These are phyloP conservation scores for Exobasidium cylindrosporum DNA, from an alignment of 1,284 basidiomycete genomes.

Conservation along the genomic window DNA sequence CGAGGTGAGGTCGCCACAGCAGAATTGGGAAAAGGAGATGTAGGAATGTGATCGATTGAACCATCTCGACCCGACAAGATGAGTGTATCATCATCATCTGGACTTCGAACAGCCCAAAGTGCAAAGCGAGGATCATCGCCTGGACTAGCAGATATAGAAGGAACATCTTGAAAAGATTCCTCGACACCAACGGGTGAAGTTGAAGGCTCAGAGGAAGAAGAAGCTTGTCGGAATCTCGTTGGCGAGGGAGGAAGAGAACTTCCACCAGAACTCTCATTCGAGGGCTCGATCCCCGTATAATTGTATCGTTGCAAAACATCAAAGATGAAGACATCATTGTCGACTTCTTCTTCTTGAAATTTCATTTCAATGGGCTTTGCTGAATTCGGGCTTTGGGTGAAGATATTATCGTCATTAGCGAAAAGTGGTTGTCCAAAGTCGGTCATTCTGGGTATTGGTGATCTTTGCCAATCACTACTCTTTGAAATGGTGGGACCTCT, in stretches of 20 bases:
- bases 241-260: not conserved
- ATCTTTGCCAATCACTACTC: slow-evolving; percentile 12
- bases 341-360: not conserved
- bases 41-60: not conserved
- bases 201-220: slow-evolving; percentile 13
- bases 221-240: not conserved
- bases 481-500: not conserved
- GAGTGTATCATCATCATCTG: slow-evolving; percentile 23
- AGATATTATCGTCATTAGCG: slow-evolving; percentile 8
- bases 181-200: slow-evolving; percentile 11
- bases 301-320: slow-evolving; percentile 18
- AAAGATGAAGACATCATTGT: slow-evolving; percentile 13
- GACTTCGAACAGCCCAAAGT: slow-evolving; percentile 35
- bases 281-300: not conserved
- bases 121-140: slow-evolving; percentile 46
- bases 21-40: not conserved
- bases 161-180: slow-evolving; percentile 12
- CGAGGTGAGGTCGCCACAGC: not conserved
- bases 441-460: slow-evolving; percentile 20
- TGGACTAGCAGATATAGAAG: slow-evolving; percentile 22
- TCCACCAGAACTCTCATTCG: not conserved
- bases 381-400: not conserved
- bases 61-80: slow-evolving; percentile 25
- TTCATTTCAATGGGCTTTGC: not conserved
- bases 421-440: slow-evolving; percentile 19